These are phyloP conservation scores for Trichoderma orchidacearum DNA, from an alignment of 495 filamentous ascomycete genomes.

Conservation along the genomic window DNA sequence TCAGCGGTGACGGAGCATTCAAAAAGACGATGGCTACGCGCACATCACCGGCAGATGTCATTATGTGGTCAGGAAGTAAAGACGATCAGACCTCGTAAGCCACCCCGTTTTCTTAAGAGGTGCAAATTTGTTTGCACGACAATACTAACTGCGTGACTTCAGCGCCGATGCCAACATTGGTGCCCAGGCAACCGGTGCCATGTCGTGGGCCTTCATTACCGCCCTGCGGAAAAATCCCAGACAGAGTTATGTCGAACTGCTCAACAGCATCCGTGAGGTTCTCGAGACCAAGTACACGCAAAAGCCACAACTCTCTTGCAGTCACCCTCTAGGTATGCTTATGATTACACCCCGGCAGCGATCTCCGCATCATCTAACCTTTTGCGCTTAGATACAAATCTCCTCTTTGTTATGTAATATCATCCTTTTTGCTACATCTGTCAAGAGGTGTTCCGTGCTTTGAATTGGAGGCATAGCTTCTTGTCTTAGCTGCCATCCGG, in stretches of 20 bases:
- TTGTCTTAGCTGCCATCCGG: no score
- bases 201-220: conserved; percentile 91
- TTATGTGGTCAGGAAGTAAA: conserved; percentile 97
- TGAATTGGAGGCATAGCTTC: no score
- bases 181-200: conserved; percentile 86
- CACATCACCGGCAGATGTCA: conserved; percentile 89
- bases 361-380: conserved; percentile 4
- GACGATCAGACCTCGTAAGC: conserved; percentile 85
- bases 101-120: background rate
- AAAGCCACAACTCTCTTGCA: conserved; percentile 93
- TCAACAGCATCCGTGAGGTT: conserved; percentile 89
- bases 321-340: conserved; percentile 78
- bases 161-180: conserved; percentile 50
- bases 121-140: conserved; percentile 6
- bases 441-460: background rate
- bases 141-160: background rate
- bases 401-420: conserved; percentile 36
- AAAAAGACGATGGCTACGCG: conserved; percentile 76
- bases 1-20: conserved; percentile 70
- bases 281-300: conserved; percentile 77
- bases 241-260: conserved; percentile 86
- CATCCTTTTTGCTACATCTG: no score
- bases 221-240: conserved; percentile 86
- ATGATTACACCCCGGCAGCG: background rate
- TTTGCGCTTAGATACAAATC: conserved; percentile 18